Evolutionary conservation across 805 yeast species (phyloP).

Genomic region (Isabelozyma heimii): DNA sequence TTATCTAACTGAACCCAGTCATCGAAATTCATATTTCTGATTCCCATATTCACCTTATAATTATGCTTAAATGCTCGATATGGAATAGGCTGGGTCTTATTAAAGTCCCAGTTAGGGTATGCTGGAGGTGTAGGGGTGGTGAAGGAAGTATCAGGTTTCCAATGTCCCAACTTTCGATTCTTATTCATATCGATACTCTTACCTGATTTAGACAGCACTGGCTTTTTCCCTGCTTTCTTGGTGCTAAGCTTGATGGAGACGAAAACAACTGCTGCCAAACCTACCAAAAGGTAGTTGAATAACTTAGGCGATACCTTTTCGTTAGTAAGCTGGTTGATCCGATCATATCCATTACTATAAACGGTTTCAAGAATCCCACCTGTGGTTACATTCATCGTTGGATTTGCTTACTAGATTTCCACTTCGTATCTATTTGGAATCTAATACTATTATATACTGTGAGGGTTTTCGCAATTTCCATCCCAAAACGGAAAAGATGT

Average conservation of each 20-base stretch:
- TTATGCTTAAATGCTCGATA: constrained; percentile 67
- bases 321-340: constrained; percentile 1
- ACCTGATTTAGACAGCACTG: background rate
- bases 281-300: constrained; percentile 1
- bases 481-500: too few relatives aligned
- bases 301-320: background rate
- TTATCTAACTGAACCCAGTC: constrained; percentile 69
- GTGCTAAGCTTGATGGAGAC: background rate
- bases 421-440: too few relatives aligned
- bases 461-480: too few relatives aligned
- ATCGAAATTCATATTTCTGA: constrained; percentile 57
- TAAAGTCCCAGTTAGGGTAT: constrained; percentile 48
- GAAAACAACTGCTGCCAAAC: background rate
- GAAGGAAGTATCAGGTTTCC: constrained; percentile 52
- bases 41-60: constrained; percentile 68
- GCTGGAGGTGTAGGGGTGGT: constrained; percentile 49
- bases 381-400: too few relatives aligned
- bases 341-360: constrained; percentile 1
- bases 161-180: constrained; percentile 45
- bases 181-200: constrained; percentile 26
- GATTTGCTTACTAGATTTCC: too few relatives aligned
- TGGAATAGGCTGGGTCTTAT: constrained; percentile 53
- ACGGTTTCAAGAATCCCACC: background rate
- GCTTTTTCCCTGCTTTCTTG: background rate
- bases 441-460: too few relatives aligned